phyloP scores from a whole-genome alignment of 768 basidiomycete genomes.

The Calocybe gangraenosa region DNA sequence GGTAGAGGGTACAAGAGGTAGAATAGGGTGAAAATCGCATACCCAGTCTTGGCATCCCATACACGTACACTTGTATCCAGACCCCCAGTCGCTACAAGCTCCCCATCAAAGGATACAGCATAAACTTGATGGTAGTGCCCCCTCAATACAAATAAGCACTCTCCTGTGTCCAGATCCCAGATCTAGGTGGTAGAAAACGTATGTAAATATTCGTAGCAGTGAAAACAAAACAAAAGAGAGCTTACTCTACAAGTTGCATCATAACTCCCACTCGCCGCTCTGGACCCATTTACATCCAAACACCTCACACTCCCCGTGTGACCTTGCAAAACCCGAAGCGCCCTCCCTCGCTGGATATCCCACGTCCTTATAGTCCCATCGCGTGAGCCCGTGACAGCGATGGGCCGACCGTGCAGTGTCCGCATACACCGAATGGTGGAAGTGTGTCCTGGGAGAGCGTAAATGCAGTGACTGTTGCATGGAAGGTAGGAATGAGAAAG shows the following conservation, averaged over 20 bases:
- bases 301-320: conserved; percentile 83
- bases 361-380: conserved; percentile 87
- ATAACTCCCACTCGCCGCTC: conserved; percentile 90
- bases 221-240: conserved; percentile 7
- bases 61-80: conserved; percentile 91
- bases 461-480: conserved; percentile 54
- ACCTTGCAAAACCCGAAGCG: conserved; percentile 64
- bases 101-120: conserved; percentile 85
- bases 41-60: conserved; percentile 89
- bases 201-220: conserved; percentile 4
- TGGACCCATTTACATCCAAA: conserved; percentile 81
- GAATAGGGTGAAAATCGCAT: conserved; percentile 21
- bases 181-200: conserved; percentile 38
- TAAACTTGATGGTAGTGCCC: conserved; percentile 92
- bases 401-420: conserved; percentile 79
- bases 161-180: conserved; percentile 89
- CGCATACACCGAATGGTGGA: conserved; percentile 91
- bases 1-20: neutral
- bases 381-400: conserved; percentile 88
- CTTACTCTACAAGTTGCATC: conserved; percentile 81
- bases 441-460: conserved; percentile 77
- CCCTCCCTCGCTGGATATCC: conserved; percentile 82
- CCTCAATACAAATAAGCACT: conserved; percentile 74
- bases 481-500: neutral
- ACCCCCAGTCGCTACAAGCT: conserved; percentile 79